These are phyloP conservation scores for Helenozyma rhizophorensis DNA, from an alignment of 805 yeast species.

Conservation along the genomic window DNA sequence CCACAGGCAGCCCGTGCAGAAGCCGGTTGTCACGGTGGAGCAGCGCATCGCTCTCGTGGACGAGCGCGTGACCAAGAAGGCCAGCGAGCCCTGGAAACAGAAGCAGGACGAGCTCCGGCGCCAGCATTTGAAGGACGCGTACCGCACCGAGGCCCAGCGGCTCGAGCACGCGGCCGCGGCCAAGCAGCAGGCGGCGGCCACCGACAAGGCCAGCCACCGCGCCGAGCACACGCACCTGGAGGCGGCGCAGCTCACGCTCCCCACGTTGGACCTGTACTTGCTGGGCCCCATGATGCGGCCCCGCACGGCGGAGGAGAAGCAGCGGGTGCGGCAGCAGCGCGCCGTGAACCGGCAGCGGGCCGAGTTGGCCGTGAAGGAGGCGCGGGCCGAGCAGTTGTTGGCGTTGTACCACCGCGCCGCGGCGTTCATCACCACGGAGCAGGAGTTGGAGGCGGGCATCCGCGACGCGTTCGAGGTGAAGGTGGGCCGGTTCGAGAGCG, in stretches of 20 bases:
- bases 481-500: conserved; percentile 30
- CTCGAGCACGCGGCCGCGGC: conserved; percentile 34
- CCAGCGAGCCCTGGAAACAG: conserved; percentile 42
- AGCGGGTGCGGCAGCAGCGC: conserved; percentile 54
- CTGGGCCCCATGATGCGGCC: conserved; percentile 67
- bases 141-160: conserved; percentile 48
- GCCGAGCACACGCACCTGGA: conserved; percentile 38
- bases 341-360: conserved; percentile 58
- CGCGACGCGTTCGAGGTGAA: conserved; percentile 49
- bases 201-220: conserved; percentile 20
- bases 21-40: conserved; percentile 54
- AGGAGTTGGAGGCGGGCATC: conserved; percentile 54
- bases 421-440: conserved; percentile 69
- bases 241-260: conserved; percentile 66
- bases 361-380: conserved; percentile 49
- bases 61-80: conserved; percentile 33
- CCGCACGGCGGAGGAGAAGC: conserved; percentile 68
- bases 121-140: conserved; percentile 61
- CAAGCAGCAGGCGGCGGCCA: conserved; percentile 23
- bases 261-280: conserved; percentile 67
- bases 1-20: conserved; percentile 50
- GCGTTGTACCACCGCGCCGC: conserved; percentile 69
- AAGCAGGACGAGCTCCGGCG: conserved; percentile 67
- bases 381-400: conserved; percentile 53
- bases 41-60: conserved; percentile 53